These are phyloP conservation scores for Kluyveromyces marxianus DNA, from an alignment of 1,139 yeast species.

Conservation along the genomic window DNA sequence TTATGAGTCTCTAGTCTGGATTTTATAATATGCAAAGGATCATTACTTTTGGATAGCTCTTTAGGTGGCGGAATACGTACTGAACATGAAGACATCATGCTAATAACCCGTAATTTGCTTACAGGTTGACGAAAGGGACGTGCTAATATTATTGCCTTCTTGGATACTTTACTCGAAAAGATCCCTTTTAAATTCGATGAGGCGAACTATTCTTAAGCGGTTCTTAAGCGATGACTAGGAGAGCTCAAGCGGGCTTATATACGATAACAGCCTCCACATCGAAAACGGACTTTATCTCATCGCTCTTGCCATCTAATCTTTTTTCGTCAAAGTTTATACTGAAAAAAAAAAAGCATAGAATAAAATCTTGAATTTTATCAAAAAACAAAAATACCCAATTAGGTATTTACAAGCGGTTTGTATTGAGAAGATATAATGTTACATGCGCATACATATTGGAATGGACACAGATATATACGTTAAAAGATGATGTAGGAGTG, in stretches of 20 bases:
- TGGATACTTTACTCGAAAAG: no score
- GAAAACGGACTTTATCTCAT: not conserved
- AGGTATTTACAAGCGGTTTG: conserved; percentile 3
- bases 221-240: no score
- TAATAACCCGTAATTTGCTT: not conserved
- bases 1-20: conserved; percentile 21
- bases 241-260: no score
- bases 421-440: conserved; percentile 1
- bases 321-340: no score
- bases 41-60: conserved; percentile 17
- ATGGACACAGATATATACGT: not conserved
- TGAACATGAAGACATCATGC: not conserved
- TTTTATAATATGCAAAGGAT: conserved; percentile 26
- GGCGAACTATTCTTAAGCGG: no score
- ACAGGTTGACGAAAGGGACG: not conserved
- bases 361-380: not conserved
- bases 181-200: no score
- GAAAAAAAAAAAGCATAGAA: no score
- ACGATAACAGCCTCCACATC: no score
- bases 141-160: no score
- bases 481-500: not conserved
- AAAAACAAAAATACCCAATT: not conserved
- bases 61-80: conserved; percentile 17
- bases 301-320: not conserved
- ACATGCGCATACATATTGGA: not conserved